These are phyloP conservation scores for Saccharomycopsis amapae DNA, from an alignment of 805 yeast species.

Conservation along the genomic window DNA sequence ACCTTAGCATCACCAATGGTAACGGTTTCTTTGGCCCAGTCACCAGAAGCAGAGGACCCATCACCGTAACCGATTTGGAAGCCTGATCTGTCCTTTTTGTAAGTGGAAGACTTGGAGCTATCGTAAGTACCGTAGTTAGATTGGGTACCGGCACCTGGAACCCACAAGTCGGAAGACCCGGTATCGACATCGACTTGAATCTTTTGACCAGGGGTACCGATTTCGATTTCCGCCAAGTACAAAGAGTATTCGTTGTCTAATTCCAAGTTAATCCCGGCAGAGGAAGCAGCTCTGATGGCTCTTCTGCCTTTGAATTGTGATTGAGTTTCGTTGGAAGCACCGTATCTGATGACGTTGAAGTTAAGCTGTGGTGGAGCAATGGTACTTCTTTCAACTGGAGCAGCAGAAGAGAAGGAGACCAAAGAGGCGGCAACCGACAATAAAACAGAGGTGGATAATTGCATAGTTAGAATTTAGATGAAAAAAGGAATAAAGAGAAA, in stretches of 20 bases:
- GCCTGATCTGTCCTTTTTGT: constrained; percentile 14
- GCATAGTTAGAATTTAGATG: constrained; percentile 9
- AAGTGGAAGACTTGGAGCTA: constrained; percentile 22
- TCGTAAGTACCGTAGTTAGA: constrained; percentile 25
- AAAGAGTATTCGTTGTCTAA: constrained; percentile 35
- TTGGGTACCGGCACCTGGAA: constrained; percentile 24
- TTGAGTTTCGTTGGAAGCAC: too few relatives aligned
- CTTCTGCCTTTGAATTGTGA: too few relatives aligned
- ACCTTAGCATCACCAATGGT: constrained; percentile 11
- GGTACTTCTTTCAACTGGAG: constrained; percentile 15
- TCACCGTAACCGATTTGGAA: constrained; percentile 42
- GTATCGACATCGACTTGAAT: constrained; percentile 27
- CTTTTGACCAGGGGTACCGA: constrained; percentile 26
- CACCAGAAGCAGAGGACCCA: constrained; percentile 44
- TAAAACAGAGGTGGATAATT: constrained; percentile 16
- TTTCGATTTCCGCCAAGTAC: constrained; percentile 26
- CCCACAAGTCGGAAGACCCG: constrained; percentile 30
- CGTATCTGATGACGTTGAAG: too few relatives aligned
- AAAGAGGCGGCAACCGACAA: constrained; percentile 14
- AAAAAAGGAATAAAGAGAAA: neutral
- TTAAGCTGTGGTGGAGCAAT: constrained; percentile 9
- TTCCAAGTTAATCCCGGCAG: constrained; percentile 25
- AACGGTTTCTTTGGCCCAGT: constrained; percentile 30
- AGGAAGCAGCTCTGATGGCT: neutral
- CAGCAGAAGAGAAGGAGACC: constrained; percentile 13